These are phyloP conservation scores for Quercus lobata DNA, from an alignment of 331 rosid genomes.

Conservation along the genomic window DNA sequence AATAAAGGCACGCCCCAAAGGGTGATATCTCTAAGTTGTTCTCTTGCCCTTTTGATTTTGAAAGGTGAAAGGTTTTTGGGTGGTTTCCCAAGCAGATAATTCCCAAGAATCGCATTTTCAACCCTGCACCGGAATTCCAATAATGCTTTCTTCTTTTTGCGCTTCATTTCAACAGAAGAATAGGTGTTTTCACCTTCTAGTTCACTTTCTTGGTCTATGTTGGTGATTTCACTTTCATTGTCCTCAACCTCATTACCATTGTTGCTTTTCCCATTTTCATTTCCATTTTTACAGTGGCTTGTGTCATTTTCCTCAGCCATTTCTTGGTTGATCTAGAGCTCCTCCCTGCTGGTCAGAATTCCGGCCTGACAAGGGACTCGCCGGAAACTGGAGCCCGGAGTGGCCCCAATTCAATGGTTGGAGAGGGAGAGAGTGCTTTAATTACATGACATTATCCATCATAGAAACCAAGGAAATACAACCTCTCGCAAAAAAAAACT, in stretches of 20 bases:
- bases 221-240: not conserved
- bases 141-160: slow-evolving; percentile 44
- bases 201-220: slow-evolving; percentile 15
- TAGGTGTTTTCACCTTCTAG: slow-evolving; percentile 15
- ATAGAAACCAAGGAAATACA: too few species aligned
- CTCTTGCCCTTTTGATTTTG: slow-evolving; percentile 11
- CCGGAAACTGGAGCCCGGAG: slow-evolving; percentile 14
- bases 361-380: slow-evolving; percentile 17
- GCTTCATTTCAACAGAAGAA: slow-evolving; percentile 28
- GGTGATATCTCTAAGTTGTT: slow-evolving; percentile 33
- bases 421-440: not conserved
- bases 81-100: slow-evolving; percentile 44
- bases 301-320: slow-evolving; percentile 18
- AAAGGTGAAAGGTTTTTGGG: not conserved
- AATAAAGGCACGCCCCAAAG: slow-evolving; percentile 84
- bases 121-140: slow-evolving; percentile 63
- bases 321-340: not conserved
- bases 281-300: not conserved
- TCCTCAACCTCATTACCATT: not conserved
- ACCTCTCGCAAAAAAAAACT: too few species aligned
- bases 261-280: slow-evolving; percentile 3
- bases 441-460: not conserved
- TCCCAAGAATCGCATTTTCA: slow-evolving; percentile 67
- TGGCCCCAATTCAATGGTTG: not conserved
- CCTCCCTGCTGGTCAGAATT: slow-evolving; percentile 7